Evolutionary conservation across 345 rosid species (phyloP).

Genomic region (Syzygium aromaticum): DNA sequence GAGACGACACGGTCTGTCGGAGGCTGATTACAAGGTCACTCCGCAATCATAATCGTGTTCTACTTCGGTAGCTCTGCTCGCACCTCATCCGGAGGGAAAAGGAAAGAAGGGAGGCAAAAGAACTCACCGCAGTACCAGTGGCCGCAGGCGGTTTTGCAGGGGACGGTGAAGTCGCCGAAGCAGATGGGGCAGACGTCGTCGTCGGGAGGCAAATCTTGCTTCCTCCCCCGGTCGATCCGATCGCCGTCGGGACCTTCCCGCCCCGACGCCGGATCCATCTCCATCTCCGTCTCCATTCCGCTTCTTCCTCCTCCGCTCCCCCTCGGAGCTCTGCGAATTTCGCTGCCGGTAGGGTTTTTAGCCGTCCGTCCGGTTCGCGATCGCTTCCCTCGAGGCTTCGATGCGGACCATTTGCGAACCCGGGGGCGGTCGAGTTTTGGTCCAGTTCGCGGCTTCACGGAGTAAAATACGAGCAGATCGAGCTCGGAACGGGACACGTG

Average conservation of each 20-base stretch:
- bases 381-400: neutral
- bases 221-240: neutral
- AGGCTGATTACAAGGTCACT: neutral
- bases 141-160: conserved; percentile 72
- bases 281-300: conserved; percentile 8
- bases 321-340: neutral
- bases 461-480: neutral
- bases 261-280: neutral
- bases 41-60: neutral
- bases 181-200: conserved; percentile 89
- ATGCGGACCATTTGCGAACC: neutral
- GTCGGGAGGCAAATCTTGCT: conserved; percentile 34
- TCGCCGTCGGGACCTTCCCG: neutral
- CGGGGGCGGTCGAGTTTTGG: neutral
- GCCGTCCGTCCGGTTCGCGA: neutral
- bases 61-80: neutral
- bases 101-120: neutral
- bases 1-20: neutral
- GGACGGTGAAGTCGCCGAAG: conserved; percentile 52
- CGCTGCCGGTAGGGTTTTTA: neutral
- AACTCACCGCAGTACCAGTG: conserved; percentile 92
- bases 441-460: neutral
- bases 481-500: neutral
- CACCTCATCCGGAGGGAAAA: neutral
- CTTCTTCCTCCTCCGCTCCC: neutral